These are phyloP conservation scores for Candolleomyces eurysporus DNA, from an alignment of 768 basidiomycete species.

Conservation along the genomic window DNA sequence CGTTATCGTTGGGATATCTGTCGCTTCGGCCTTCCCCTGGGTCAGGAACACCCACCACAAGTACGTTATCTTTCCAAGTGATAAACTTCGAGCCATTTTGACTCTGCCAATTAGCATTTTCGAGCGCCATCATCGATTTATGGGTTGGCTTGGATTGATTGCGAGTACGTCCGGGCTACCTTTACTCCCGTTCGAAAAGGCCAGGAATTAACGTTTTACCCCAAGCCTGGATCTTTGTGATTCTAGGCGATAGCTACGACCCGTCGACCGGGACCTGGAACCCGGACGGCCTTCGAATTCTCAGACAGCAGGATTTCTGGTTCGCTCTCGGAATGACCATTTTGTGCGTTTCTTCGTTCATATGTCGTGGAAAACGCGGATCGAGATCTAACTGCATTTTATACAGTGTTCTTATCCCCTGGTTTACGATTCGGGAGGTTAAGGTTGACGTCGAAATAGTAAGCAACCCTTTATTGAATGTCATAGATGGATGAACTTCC, in stretches of 20 bases:
- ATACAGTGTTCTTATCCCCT: constrained; percentile 65
- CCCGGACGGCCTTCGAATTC: constrained; percentile 52
- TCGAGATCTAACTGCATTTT: neutral
- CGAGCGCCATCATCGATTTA: constrained; percentile 79
- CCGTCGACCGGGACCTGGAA: constrained; percentile 55
- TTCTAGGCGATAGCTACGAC: constrained; percentile 68
- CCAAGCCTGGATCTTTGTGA: constrained; percentile 66
- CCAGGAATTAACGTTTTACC: constrained; percentile 4
- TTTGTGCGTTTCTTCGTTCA: constrained; percentile 46
- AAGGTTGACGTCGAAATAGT: constrained; percentile 76
- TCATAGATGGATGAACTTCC: neutral
- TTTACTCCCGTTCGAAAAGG: neutral
- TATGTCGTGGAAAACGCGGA: neutral
- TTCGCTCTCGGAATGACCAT: constrained; percentile 71
- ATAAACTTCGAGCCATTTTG: neutral
- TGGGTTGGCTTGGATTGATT: constrained; percentile 66
- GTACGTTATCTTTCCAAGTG: constrained; percentile 35
- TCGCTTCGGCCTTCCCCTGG: constrained; percentile 73
- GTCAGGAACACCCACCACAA: constrained; percentile 81
- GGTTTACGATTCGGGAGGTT: constrained; percentile 77
- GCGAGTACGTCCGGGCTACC: constrained; percentile 43
- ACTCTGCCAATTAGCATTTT: constrained; percentile 51
- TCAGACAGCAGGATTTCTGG: constrained; percentile 79
- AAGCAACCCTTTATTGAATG: constrained; percentile 21
- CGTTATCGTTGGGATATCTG: constrained; percentile 57